Conservation (phyloP, 148 eudicot genomes). For the Bassia scoparia region DNA sequence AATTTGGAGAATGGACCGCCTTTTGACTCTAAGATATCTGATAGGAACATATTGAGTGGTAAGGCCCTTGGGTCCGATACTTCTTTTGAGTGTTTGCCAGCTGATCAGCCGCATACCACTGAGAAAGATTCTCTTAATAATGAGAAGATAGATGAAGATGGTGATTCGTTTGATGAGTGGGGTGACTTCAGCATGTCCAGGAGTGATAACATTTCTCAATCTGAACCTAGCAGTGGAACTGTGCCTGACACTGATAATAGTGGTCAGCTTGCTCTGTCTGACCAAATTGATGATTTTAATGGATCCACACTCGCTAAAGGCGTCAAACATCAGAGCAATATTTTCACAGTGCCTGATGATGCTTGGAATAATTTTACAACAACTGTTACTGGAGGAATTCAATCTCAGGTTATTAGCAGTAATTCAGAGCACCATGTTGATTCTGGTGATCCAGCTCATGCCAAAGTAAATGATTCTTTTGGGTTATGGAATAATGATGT, state of each 20-base stretch:
- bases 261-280: conserved; percentile 16
- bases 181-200: conserved; percentile 21
- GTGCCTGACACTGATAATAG: conserved; percentile 10
- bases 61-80: conserved; percentile 18
- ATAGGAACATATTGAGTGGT: conserved; percentile 22
- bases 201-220: conserved; percentile 22
- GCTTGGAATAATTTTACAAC: conserved; percentile 26
- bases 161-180: conserved; percentile 24
- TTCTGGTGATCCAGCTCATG: conserved; percentile 18
- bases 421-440: conserved; percentile 16
- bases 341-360: conserved; percentile 10
- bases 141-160: conserved; percentile 17
- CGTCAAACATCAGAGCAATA: conserved; percentile 11
- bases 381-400: conserved; percentile 15
- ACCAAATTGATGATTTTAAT: conserved; percentile 28
- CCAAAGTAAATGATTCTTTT: conserved; percentile 31
- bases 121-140: not conserved
- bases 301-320: conserved; percentile 7
- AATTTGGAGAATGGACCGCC: conserved; percentile 21
- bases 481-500: conserved; percentile 45
- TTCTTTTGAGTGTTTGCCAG: conserved; percentile 39
- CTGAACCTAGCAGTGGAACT: conserved; percentile 17
- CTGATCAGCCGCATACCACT: conserved; percentile 31
- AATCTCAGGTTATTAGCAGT: conserved; percentile 1
- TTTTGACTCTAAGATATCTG: conserved; percentile 29